Conservation (phyloP, 768 basidiomycete species). For the Lentinula aciculospora region DNA sequence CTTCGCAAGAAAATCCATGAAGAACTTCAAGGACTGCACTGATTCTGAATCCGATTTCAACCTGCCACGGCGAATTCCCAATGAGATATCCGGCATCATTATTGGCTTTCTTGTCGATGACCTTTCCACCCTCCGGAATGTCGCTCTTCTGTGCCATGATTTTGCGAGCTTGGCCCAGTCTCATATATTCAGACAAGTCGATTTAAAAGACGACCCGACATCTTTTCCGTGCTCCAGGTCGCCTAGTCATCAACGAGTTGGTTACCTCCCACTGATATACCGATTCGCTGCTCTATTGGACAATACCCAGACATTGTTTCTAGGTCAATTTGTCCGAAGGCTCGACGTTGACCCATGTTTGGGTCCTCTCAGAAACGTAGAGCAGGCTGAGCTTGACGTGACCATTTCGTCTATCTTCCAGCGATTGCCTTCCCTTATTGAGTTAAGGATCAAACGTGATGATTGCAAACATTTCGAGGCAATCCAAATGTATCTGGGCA, state of each 20-base stretch:
- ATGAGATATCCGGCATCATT: neutral
- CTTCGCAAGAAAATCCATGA: neutral
- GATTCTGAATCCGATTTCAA: neutral
- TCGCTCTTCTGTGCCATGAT: neutral
- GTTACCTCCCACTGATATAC: neutral
- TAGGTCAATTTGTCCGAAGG: neutral
- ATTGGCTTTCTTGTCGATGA: neutral
- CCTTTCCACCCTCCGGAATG: neutral
- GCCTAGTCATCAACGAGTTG: too few relatives aligned
- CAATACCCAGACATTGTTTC: neutral
- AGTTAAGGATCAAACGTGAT: neutral
- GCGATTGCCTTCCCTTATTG: neutral
- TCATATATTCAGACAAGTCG: neutral
- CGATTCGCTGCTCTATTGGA: neutral
- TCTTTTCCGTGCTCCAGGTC: neutral
- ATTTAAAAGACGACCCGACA: neutral
- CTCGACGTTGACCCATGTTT: neutral
- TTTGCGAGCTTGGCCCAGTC: neutral
- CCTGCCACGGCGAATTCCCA: neutral
- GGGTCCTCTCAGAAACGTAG: neutral
- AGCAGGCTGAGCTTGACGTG: neutral
- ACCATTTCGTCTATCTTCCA: neutral
- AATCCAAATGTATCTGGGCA: neutral
- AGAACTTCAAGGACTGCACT: neutral
- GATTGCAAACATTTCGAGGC: neutral